phyloP scores from a whole-genome alignment of 2,329 filamentous ascomycete species.

The Dactylellina haptotyla region DNA sequence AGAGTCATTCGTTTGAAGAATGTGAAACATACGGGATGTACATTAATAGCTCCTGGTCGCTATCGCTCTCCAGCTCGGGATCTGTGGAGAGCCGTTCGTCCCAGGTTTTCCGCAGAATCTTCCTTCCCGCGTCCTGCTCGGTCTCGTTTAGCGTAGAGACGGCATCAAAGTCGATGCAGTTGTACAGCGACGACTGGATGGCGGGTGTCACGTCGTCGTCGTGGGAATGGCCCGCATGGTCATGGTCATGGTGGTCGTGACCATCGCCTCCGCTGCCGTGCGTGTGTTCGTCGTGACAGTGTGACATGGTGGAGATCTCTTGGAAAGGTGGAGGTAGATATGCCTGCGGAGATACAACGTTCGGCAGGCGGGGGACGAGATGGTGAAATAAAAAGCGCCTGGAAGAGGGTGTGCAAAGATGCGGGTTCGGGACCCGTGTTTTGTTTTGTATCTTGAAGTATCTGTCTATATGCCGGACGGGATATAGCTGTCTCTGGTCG shows the following conservation, averaged over 20 bases:
- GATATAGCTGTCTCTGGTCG: not conserved
- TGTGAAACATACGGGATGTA: slow-evolving; percentile 77
- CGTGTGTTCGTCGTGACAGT: slow-evolving; percentile 48
- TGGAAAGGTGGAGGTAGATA: not conserved
- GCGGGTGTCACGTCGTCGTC: slow-evolving; percentile 91
- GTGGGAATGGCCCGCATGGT: slow-evolving; percentile 79
- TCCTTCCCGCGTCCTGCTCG: slow-evolving; percentile 72
- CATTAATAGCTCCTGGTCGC: slow-evolving; percentile 94
- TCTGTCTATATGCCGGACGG: slow-evolving; percentile 1
- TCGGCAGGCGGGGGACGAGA: slow-evolving; percentile 2
- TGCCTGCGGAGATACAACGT: not conserved
- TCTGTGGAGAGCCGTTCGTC: slow-evolving; percentile 75
- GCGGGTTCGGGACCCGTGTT: not conserved
- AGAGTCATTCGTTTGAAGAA: no score
- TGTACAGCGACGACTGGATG: slow-evolving; percentile 88
- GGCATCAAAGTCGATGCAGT: slow-evolving; percentile 87
- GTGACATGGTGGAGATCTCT: slow-evolving; percentile 28
- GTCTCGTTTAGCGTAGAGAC: slow-evolving; percentile 88
- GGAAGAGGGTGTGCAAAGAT: not conserved
- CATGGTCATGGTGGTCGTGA: slow-evolving; percentile 65
- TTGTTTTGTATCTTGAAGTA: not conserved
- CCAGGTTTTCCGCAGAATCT: slow-evolving; percentile 91
- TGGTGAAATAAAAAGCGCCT: not conserved
- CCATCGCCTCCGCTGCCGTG: slow-evolving; percentile 60
- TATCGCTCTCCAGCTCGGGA: slow-evolving; percentile 84